Evolutionary conservation across 2,329 filamentous ascomycete genomes (phyloP), one percentile per base, ranked within the genome.

Genomic region (Alternaria gaisen): DNA sequence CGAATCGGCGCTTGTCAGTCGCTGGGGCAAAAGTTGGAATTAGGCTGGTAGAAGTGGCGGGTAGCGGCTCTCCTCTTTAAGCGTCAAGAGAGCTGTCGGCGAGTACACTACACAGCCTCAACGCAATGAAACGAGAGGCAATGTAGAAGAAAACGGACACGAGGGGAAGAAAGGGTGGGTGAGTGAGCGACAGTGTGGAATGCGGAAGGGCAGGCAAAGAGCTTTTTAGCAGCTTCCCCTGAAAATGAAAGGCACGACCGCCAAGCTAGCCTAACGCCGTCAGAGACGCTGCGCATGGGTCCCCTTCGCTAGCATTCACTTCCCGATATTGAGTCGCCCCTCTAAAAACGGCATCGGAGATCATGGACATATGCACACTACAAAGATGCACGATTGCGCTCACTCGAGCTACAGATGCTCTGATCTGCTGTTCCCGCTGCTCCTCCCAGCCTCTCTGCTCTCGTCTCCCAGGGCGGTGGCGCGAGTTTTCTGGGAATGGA

Each of bases 81-180:
- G 34, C 7, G 16, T 18, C 16, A 6, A 38, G 34, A 58, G 57
- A 55, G 46, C 46, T 26, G 52, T 61, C 63, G 52, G 56, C 62
- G 28, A 58, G 58, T 46, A 26, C 20, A 34, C 56, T 56, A 65
- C 58, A 64, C 40, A 63, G 58, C 64, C 61, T 65, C 64, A 50
- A 64, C 66, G 60, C 65, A 69, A 64, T 61, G 59, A 64, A 75
- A 73, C 71, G 73, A 77, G 70, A 70, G 74, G 73, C 69, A 69
- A 68, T 56, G 60, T 57, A 60, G 65, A 59, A 67, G 67, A 57
- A 67, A 65, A 56, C 50, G 63, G 48, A 65, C 63, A 64, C 58
- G 65, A 64, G 64, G 56, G 53, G 68, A 64, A 69, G 72, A 47
- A 40, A 51, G 18, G 20, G 42, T 46, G 44, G 51, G 43, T 65